Conservation (phyloP, 208 protist species). For the Leishmania martiniquensis region DNA sequence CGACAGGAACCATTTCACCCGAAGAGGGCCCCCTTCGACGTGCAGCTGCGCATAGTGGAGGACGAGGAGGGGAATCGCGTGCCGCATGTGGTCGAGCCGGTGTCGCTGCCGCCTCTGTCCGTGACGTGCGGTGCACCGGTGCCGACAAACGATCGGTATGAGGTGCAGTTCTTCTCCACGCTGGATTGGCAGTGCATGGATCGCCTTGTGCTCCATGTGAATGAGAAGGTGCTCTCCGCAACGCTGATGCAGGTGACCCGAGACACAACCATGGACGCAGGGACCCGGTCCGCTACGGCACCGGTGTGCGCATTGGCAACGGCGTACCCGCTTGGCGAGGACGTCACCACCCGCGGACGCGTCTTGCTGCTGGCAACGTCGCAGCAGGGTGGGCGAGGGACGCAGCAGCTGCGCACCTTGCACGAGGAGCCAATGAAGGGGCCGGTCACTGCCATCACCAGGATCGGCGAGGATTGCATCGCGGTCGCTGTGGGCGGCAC, state of each 20-base stretch:
- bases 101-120: slow-evolving; percentile 46
- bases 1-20: slow-evolving; percentile 62
- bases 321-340: slow-evolving; percentile 88
- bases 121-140: slow-evolving; percentile 51
- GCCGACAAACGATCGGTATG: slow-evolving; percentile 74
- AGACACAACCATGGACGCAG: slow-evolving; percentile 49
- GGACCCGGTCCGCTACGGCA: slow-evolving; percentile 30
- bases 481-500: slow-evolving; percentile 85
- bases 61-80: slow-evolving; percentile 65
- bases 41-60: slow-evolving; percentile 63
- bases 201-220: slow-evolving; percentile 61
- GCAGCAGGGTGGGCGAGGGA: slow-evolving; percentile 19
- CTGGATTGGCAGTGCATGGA: slow-evolving; percentile 51
- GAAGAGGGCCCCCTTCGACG: slow-evolving; percentile 79
- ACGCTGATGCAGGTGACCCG: slow-evolving; percentile 56
- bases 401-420: slow-evolving; percentile 47
- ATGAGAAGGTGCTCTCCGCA: slow-evolving; percentile 80
- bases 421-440: slow-evolving; percentile 81
- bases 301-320: slow-evolving; percentile 79
- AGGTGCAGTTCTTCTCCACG: slow-evolving; percentile 64
- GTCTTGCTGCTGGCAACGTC: slow-evolving; percentile 59
- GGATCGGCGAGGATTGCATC: slow-evolving; percentile 47
- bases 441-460: slow-evolving; percentile 75
- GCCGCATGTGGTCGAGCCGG: slow-evolving; percentile 41
- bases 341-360: slow-evolving; percentile 81